A percentile compares a stretch with the other conserved stretches of the same genome.
Evolutionary conservation across 2,329 filamentous ascomycete species (phyloP).

Genomic region (Rugonectria rugulosa): DNA sequence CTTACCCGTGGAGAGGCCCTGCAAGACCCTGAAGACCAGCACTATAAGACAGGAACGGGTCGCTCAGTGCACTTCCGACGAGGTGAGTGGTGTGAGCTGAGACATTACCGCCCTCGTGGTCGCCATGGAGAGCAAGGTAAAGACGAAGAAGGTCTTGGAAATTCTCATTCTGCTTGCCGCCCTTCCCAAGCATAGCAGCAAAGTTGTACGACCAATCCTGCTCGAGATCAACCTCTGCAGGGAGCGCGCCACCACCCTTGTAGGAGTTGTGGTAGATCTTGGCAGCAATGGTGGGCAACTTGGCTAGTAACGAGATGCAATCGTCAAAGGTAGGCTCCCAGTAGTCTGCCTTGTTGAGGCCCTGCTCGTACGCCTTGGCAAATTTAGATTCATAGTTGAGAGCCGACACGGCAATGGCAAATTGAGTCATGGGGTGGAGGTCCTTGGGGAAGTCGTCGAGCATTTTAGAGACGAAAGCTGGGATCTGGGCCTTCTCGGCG

Average conservation of each 20-base stretch:
- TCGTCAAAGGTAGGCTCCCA: conserved; percentile 99
- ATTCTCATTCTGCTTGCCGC: conserved; percentile 84
- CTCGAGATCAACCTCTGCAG: conserved; percentile 77
- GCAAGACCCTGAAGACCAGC: conserved; percentile 95
- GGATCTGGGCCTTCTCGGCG: conserved; percentile 84
- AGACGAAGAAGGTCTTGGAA: conserved; percentile 95
- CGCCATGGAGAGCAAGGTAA: conserved; percentile 95
- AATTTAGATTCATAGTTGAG: conserved; percentile 95
- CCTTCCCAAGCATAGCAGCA: conserved; percentile 92
- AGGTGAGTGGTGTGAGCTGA: conserved; percentile 95
- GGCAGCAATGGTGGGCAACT: conserved; percentile 94
- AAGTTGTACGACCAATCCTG: conserved; percentile 99
- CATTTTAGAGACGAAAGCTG: conserved; percentile 84
- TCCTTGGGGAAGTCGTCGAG: conserved; percentile 88
- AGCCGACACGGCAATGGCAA: conserved; percentile 93
- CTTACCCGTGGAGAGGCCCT: conserved; percentile 73
- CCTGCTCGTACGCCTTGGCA: conserved; percentile 89
- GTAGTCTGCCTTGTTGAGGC: conserved; percentile 94
- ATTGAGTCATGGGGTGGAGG: conserved; percentile 98
- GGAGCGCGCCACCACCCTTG: conserved; percentile 75
- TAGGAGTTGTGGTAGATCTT: conserved; percentile 97
- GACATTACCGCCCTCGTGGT: conserved; percentile 98
- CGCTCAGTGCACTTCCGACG: conserved; percentile 91
- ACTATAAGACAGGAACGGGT: conserved; percentile 95
- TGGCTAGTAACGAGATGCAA: conserved; percentile 89